Conservation (phyloP, 805 yeast species). For the Kurtzmaniella fragi region DNA sequence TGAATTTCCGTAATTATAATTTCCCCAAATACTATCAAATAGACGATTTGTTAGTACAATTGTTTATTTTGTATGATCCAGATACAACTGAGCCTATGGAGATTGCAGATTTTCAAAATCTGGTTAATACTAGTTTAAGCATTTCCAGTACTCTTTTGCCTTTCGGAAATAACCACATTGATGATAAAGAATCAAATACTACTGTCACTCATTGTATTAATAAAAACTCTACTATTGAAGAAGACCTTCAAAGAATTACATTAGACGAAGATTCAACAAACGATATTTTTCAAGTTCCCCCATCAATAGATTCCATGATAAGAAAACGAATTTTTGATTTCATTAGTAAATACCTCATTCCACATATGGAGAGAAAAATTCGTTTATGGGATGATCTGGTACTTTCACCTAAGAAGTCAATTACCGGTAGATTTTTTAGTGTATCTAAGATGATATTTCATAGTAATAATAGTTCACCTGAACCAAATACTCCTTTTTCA, state of each 20-base stretch:
- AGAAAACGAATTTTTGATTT: slow-evolving; percentile 41
- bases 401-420: slow-evolving; percentile 68
- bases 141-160: slow-evolving; percentile 20
- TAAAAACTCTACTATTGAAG: slow-evolving; percentile 44
- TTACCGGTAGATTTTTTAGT: slow-evolving; percentile 67
- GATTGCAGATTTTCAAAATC: slow-evolving; percentile 24
- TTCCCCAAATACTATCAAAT: slow-evolving; percentile 63
- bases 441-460: slow-evolving; percentile 57
- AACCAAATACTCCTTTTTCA: slow-evolving; percentile 4
- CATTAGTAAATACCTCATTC: slow-evolving; percentile 50
- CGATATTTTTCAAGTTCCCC: slow-evolving; percentile 20
- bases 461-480: slow-evolving; percentile 8
- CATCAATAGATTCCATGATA: slow-evolving; percentile 36
- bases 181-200: slow-evolving; percentile 5
- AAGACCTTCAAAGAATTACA: slow-evolving; percentile 39
- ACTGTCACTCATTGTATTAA: slow-evolving; percentile 6
- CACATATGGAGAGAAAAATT: slow-evolving; percentile 84
- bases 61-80: slow-evolving; percentile 26
- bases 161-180: slow-evolving; percentile 1
- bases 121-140: slow-evolving; percentile 20
- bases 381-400: slow-evolving; percentile 81
- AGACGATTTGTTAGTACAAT: slow-evolving; percentile 51
- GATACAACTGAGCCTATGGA: slow-evolving; percentile 26
- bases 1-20: slow-evolving; percentile 43
- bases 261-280: slow-evolving; percentile 9